phyloP scores from a whole-genome alignment of 139 green algal species.

The Micractinium sp. region DNA sequence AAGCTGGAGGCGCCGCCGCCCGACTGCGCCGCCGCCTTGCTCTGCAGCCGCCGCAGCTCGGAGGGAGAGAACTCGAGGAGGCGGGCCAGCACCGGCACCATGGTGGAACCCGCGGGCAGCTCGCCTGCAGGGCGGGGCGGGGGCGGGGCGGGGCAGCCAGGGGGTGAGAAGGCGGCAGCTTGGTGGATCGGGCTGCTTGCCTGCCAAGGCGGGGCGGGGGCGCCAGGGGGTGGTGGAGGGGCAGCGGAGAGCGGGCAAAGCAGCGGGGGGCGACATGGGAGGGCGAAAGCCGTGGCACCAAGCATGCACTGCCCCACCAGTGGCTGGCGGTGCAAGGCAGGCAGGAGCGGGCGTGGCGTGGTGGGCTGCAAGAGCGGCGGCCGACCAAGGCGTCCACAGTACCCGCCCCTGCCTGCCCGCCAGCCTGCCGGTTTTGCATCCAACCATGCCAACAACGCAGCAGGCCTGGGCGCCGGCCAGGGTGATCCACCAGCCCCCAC shows the following conservation, averaged over 20 bases:
- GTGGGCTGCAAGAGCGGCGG: too few relatives aligned
- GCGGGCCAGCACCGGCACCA: constrained; percentile 56
- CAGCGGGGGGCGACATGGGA: neutral
- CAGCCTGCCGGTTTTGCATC: too few relatives aligned
- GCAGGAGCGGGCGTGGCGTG: too few relatives aligned
- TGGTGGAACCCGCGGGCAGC: constrained; percentile 41
- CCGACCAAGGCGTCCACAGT: too few relatives aligned
- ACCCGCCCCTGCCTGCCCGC: too few relatives aligned
- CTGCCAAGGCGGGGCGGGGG: neutral
- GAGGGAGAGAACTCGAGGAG: constrained; percentile 59
- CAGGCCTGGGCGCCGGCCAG: too few relatives aligned
- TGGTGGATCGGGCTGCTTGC: neutral
- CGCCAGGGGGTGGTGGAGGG: neutral
- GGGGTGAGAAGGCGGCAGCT: neutral
- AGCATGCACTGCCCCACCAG: neutral
- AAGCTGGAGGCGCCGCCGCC: neutral
- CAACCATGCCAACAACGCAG: too few relatives aligned
- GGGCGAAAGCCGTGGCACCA: too few relatives aligned
- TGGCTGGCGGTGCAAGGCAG: neutral
- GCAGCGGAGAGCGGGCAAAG: neutral
- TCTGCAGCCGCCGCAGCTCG: constrained; percentile 42
- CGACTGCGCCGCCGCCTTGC: constrained; percentile 19
- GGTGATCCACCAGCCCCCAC: too few relatives aligned
- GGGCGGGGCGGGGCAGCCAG: too few relatives aligned
- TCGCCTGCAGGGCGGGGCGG: constrained; percentile 31